phyloP scores from a whole-genome alignment of 345 rosid species.

The Cardamine chenopodiifolia region DNA sequence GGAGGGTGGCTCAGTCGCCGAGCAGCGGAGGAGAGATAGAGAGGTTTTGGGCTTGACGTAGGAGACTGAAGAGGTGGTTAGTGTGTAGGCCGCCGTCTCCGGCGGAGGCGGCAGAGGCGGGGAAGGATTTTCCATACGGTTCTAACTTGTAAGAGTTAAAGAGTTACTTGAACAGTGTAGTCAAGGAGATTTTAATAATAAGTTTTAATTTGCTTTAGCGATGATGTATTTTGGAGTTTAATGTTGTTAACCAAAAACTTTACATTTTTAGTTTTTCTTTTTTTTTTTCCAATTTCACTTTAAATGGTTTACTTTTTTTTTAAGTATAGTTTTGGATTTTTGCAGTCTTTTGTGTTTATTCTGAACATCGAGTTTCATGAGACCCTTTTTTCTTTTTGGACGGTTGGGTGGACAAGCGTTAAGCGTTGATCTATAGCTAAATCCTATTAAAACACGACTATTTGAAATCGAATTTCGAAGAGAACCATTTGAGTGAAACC shows the following conservation, averaged over 20 bases:
- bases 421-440: neutral
- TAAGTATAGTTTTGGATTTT: slow-evolving; percentile 25
- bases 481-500: neutral
- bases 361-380: slow-evolving; percentile 11
- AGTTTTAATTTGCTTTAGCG: neutral
- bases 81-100: slow-evolving; percentile 47
- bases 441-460: neutral
- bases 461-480: neutral
- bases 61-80: slow-evolving; percentile 73
- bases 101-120: slow-evolving; percentile 41
- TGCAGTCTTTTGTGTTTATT: slow-evolving; percentile 5
- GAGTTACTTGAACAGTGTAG: slow-evolving; percentile 11
- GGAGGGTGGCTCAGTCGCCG: slow-evolving; percentile 48
- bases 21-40: slow-evolving; percentile 44
- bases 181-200: slow-evolving; percentile 11
- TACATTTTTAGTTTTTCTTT: neutral
- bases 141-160: neutral
- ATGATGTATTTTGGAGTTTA: slow-evolving; percentile 23
- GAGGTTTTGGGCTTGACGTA: slow-evolving; percentile 55
- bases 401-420: neutral
- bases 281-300: neutral
- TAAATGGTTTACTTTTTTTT: neutral
- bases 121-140: slow-evolving; percentile 33
- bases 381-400: neutral
- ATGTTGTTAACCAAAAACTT: slow-evolving; percentile 4